Evolutionary conservation across 2,329 filamentous ascomycete species (phyloP), one percentile per base, ranked within the genome.

Genomic region (Zasmidium cellare): DNA sequence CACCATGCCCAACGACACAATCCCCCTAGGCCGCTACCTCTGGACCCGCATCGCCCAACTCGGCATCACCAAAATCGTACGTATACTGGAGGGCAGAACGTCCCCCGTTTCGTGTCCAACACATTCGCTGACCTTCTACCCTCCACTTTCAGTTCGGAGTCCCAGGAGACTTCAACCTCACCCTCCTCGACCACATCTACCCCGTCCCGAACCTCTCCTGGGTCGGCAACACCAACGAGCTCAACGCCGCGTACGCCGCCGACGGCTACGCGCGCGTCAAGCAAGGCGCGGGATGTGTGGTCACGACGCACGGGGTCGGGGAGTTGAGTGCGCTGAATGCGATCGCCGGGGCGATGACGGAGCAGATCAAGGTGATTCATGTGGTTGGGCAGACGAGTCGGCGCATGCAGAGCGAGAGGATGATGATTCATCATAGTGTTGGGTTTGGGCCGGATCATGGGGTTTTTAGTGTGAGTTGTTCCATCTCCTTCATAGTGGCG

Each of bases 261-360:
- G 84, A 86, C 61, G 84, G 82, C 1, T 86, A 86, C 62, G 78
- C 80, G 2, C 74, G 83, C 12, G 76, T 83, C 58, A 83, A 83
- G 60, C 80, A 80, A 3, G 70, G 81, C 6, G 75, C 74, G 2
- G 77, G 76, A 7, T 75, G 73, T 55, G 66, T 85, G 9, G 73
- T 87, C 28, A 87, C 84, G 1, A 85, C 84, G 0, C 84, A 84
- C 65, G 84, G 84, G 3, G 84, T 86, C 2, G 84, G 84, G 20
- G 77, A 79, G 61, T 62, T 79, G 6, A 75, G 72, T 46, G 77
- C 77, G 1, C 58, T 80, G 3, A 80, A 80, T 57, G 77, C 74
- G 23, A 69, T 80, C 25, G 75, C 76, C 2, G 77, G 77, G 1
- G 65, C 74, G 28, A 72, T 75, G 66, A 73, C 72, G 14, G 77